These are phyloP conservation scores for Boletales sp. DNA, from an alignment of 768 basidiomycete genomes.

Conservation along the genomic window DNA sequence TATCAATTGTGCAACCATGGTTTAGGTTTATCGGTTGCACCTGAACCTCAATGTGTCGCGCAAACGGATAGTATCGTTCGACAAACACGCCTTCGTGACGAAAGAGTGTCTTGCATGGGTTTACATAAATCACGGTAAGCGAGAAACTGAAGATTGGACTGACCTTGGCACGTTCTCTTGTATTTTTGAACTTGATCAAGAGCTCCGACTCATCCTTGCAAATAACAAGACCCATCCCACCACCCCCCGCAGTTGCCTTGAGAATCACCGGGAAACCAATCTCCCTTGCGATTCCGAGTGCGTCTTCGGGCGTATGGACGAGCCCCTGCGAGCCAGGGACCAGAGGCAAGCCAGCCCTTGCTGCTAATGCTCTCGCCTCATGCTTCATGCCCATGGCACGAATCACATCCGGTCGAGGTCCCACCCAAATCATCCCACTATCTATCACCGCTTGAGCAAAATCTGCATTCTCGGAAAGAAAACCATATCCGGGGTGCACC, in stretches of 20 bases:
- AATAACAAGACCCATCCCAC: constrained; percentile 63
- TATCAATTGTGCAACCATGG: background rate
- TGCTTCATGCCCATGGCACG: constrained; percentile 61
- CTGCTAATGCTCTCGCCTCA: constrained; percentile 46
- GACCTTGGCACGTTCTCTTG: constrained; percentile 45
- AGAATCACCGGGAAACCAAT: constrained; percentile 63
- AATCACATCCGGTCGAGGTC: constrained; percentile 50
- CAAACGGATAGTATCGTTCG: constrained; percentile 53
- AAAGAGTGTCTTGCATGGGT: constrained; percentile 45
- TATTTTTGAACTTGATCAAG: constrained; percentile 30
- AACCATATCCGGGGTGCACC: constrained; percentile 63
- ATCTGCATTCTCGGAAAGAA: constrained; percentile 59
- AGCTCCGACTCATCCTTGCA: constrained; percentile 44
- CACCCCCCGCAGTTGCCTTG: constrained; percentile 67
- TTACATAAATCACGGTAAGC: background rate
- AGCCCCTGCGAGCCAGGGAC: constrained; percentile 57
- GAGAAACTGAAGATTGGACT: constrained; percentile 5
- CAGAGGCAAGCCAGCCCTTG: constrained; percentile 46
- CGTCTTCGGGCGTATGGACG: constrained; percentile 39
- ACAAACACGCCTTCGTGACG: constrained; percentile 50
- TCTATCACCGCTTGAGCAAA: constrained; percentile 47
- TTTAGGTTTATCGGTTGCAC: constrained; percentile 26
- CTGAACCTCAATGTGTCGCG: constrained; percentile 67
- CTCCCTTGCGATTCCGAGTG: constrained; percentile 33
- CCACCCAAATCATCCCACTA: constrained; percentile 55